These are phyloP conservation scores for Rhodotorula sp. DNA, from an alignment of 1,284 basidiomycete genomes.

Conservation along the genomic window DNA sequence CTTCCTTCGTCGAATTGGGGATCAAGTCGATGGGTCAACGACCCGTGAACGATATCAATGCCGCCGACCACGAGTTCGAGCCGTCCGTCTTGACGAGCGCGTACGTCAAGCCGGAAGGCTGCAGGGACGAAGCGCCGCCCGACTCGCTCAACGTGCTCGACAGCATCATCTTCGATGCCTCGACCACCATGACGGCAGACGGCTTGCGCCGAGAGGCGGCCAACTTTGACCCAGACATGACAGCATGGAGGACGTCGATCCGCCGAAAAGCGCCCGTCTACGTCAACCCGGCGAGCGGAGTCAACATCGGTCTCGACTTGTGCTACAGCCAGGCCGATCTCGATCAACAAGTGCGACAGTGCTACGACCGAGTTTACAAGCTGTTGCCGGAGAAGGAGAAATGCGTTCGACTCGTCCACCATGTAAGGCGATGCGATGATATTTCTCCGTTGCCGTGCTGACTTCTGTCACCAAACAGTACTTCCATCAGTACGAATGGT, in stretches of 20 bases:
- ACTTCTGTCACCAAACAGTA: neutral
- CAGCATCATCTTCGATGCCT: constrained; percentile 5
- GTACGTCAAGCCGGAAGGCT: neutral
- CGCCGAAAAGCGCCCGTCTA: constrained; percentile 4
- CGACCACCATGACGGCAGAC: neutral
- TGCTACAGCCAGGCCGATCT: constrained; percentile 21
- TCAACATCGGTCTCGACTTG: constrained; percentile 28
- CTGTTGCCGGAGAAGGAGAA: constrained; percentile 17
- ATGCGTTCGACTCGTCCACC: neutral
- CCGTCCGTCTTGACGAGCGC: neutral
- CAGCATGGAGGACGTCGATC: constrained; percentile 21
- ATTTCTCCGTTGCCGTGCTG: too few relatives aligned
- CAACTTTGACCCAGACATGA: constrained; percentile 9
- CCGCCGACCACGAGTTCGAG: neutral
- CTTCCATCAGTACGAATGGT: constrained; percentile 7
- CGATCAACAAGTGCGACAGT: neutral
- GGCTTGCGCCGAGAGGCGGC: neutral
- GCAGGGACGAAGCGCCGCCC: neutral
- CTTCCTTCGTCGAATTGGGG: constrained; percentile 19
- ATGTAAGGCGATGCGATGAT: neutral
- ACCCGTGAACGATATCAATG: neutral
- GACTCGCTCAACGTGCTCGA: constrained; percentile 25
- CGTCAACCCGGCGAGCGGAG: constrained; percentile 1
- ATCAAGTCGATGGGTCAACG: constrained; percentile 5
- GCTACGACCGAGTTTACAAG: constrained; percentile 18